Evolutionary conservation across 2,329 filamentous ascomycete species (phyloP).

Genomic region (Allantophomopsis lycopodina): DNA sequence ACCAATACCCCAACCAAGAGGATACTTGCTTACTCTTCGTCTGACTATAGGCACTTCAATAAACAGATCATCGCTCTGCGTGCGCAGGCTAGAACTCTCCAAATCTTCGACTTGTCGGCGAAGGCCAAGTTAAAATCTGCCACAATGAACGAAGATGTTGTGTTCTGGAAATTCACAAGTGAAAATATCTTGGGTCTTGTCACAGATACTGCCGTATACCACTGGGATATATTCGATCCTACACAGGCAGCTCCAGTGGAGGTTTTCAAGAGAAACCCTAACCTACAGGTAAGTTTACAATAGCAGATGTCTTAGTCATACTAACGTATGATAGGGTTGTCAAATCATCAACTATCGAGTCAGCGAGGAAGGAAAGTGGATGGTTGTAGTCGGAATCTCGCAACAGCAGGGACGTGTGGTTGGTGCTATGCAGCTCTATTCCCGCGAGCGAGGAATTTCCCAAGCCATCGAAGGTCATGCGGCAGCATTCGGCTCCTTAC

Average conservation of each 20-base stretch:
- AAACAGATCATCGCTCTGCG: slow-evolving; percentile 94
- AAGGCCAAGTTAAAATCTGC: slow-evolving; percentile 96
- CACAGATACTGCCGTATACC: slow-evolving; percentile 81
- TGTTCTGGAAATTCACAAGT: slow-evolving; percentile 99
- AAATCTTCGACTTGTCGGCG: slow-evolving; percentile 89
- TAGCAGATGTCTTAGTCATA: slow-evolving; percentile 2
- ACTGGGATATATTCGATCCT: slow-evolving; percentile 93
- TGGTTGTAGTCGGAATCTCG: slow-evolving; percentile 92
- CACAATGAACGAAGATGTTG: slow-evolving; percentile 91
- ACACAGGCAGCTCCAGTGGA: slow-evolving; percentile 70
- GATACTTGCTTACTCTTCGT: no score
- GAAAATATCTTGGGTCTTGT: slow-evolving; percentile 79
- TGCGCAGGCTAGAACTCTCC: slow-evolving; percentile 83
- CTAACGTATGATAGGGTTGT: slow-evolving; percentile 48
- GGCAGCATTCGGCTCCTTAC: slow-evolving; percentile 80
- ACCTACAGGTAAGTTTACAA: slow-evolving; percentile 57
- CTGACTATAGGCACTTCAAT: slow-evolving; percentile 53
- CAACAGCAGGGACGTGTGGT: slow-evolving; percentile 88
- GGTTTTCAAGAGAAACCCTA: slow-evolving; percentile 87
- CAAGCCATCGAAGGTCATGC: slow-evolving; percentile 97
- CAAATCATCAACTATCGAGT: slow-evolving; percentile 99
- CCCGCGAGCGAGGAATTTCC: slow-evolving; percentile 88
- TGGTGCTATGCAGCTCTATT: slow-evolving; percentile 94
- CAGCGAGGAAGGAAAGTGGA: slow-evolving; percentile 94
- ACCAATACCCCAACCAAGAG: no score